Evolutionary conservation across 129 eudicot genomes (phyloP), one percentile per base, ranked within the genome.

Genomic region (Gnaphalium uliginosum): DNA sequence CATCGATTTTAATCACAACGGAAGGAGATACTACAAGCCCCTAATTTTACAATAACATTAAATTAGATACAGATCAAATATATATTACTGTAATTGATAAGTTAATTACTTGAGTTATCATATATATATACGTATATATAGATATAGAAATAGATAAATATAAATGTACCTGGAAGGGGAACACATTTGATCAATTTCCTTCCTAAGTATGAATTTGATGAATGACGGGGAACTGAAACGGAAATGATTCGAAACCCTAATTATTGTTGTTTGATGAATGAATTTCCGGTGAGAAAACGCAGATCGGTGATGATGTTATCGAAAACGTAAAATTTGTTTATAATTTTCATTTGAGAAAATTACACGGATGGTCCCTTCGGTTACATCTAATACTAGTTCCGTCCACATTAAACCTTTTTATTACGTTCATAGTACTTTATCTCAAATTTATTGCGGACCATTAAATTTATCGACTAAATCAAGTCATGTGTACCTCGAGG

Each of bases 1-100:
- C 92, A 80, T 82, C 84, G 89, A 85, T 77, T 50, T 74, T 41
- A 58, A 58, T 75, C 82, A 65, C 75, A 73, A 69, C 66, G 21
- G 22, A 56, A 67, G 30, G 58, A 68, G 25, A 54, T 60, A 54
- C 75, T 72, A 80, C 71, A 72, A 68, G 57, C 29, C 76, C 88
- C 86, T 68, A 32, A 74, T 73, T 32, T 43, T 66, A 19, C 53
- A 43, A 75, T 22, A 30, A 37, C 10, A 37, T 67, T 37, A 56
- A 33, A 58, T 68, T 19, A 59, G 23, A 29, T 22, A 21, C 5
- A 56, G 22, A 25, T 41, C 1, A 21, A 6, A 39, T 22, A 48
- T 6, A 30, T 21, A 10, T 43, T 6, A 15, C 24, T 23, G 17
- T 6, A 57, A 32, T 4, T 11, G 4, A 71, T 4, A 58, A 5